Evolutionary conservation across 345 rosid species (phyloP), one percentile per base, ranked within the genome.

Genomic region (Murraya paniculata): DNA sequence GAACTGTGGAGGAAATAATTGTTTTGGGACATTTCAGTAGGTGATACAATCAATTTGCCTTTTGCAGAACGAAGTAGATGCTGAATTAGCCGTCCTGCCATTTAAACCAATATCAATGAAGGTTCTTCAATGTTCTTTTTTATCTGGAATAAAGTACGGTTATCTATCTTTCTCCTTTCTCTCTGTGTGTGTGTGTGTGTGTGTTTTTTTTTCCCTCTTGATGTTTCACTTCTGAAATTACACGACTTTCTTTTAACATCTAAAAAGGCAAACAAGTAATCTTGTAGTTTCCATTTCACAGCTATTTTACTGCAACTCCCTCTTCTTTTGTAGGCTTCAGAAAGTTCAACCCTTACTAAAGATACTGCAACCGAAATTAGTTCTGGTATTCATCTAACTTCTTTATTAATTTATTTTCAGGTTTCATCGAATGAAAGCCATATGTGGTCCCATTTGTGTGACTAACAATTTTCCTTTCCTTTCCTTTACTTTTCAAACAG

Each of bases 51-150:
- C 39, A 61, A 64, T 82, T 48, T 72, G 13, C 64, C 72, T 81
- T 77, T 85, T 85, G 84, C 89, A 95, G 99, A 86, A 86, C 22
- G 87, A 86, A 27, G 59, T 80, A 60, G 91, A 86, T 86, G 85
- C 89, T 67, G 83, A 86, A 74, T 67, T 90, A 55, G 93, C 90
- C 62, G 90, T 95, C 80, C 82, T 90, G 79, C 98, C 98, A 66
- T 95, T 87, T 87, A 85, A 88, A 79, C 92, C 89, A 55, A 77
- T 87, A 78, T 85, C 79, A 31, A 95, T 93, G 97, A 92, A 89
- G 83, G 88, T 93, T 81, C 97, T 91, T 72, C 89, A 85, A 38
- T 93, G 98, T 78, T 95, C 99, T 18, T 95, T 95, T 77, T 86
- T 89, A 64, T 87, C 88, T 71, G 98, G 96, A 84, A 86, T 90